Percentiles rank a stretch among this genome's conserved stretches.
Evolutionary conservation across 306 rosid species (phyloP).

Genomic region (Glycine soja): DNA sequence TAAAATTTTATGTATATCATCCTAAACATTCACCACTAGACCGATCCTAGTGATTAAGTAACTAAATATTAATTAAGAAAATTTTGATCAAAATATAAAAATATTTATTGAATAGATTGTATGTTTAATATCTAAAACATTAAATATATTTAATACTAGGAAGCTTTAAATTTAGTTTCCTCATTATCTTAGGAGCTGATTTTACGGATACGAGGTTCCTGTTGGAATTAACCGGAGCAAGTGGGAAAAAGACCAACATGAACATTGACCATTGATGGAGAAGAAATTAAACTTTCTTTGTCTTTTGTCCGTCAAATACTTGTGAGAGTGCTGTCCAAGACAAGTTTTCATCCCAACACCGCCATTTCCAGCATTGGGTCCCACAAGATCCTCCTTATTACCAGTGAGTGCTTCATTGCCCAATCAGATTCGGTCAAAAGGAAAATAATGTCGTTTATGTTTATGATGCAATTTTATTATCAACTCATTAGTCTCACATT

Average conservation of each 20-base stretch:
- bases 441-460: conserved; percentile 39
- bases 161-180: too few species aligned
- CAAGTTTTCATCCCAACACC: conserved; percentile 34
- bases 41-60: too few species aligned
- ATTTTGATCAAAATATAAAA: too few species aligned
- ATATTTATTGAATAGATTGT: too few species aligned
- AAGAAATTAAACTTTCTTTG: not conserved
- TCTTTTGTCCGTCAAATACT: conserved; percentile 6
- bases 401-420: conserved; percentile 31
- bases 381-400: conserved; percentile 47
- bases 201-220: not conserved
- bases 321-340: conserved; percentile 24
- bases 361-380: conserved; percentile 40
- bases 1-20: too few species aligned
- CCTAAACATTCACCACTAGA: too few species aligned
- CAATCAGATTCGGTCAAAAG: conserved; percentile 49
- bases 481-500: not conserved
- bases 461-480: not conserved
- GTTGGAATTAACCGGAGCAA: not conserved
- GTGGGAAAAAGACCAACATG: not conserved
- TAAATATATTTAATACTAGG: too few species aligned
- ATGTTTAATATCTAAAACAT: too few species aligned
- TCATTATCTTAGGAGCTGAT: not conserved
- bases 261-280: not conserved
- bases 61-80: too few species aligned